Base-by-base conservation (phyloP, 1,284 basidiomycete species). In the Cystobasidiaceae sp. region DNA sequence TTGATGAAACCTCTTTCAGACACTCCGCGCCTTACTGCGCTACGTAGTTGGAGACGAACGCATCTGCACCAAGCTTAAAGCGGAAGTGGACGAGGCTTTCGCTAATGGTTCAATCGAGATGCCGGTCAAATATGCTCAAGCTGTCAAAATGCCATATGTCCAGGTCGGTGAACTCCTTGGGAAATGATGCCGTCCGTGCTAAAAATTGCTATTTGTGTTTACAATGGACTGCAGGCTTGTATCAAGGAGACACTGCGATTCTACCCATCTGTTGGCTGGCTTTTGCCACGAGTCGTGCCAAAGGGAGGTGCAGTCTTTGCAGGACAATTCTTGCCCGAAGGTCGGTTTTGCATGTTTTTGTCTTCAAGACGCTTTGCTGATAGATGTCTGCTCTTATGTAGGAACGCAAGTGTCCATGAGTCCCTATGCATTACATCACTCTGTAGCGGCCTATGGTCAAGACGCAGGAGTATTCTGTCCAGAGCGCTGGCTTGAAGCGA, bases 161-260 rank as follows among this genome's bases (percentile, higher is more conserved):
- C 67, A 68, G 43, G 64, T 66, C 27, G 30, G 48, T 7, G 0
- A 0, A 2, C 11, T n/a, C 11, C 37, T 11, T 11, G 11, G 11
- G 37, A n/a, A 39, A 39, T 39, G n/a, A n/a, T n/a, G n/a, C n/a
- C 11, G 37, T 39, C 37, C 11, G 11, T 11, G 37, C 37, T 39
- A 11, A 39, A 11, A 11, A 39, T 39, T n/a, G n/a, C n/a, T n/a
- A n/a, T 44, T 17, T 6, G 3, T 17, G 4, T 6, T 6, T 4
- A 4, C 23, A 19, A 3, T 21, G 4, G 8, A 19, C 64, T 70
- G 4, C 69, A 73, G 66, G 75, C 73, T 4, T 76, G 74, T 56
- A 68, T 76, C 62, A 76, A 76, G 65, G 75, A 76, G 59, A 68
- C 70, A 0, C 63, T 76, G 2, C 71, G 75, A 11, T 71, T 76